Evolutionary conservation across 257 asterid genomes (phyloP), one percentile per base, ranked within the genome.

Genomic region (Solanum chiquidenum): DNA sequence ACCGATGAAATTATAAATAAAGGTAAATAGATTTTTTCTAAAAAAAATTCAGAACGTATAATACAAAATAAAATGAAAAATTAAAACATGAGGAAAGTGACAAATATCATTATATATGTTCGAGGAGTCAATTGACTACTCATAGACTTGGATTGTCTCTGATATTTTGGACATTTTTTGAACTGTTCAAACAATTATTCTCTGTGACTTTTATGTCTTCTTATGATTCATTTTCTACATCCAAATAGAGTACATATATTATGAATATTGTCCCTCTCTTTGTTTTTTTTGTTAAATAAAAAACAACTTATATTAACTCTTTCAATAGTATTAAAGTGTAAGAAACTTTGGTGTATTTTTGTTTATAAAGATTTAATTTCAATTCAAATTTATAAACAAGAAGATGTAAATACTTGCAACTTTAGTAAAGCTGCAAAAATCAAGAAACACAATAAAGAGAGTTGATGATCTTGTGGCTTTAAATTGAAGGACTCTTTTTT

Each of bases 1-100:
- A 40, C 2, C 8, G 10, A 68, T 11, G 10, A 55, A 55, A 55
- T 18, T 66, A 25, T 66, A 66, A 69, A 31, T 13, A 69, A 11
- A 25, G 1, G 4, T n/a, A 1, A 12, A 25, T n/a, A 62, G 7
- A 12, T 13, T 29, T 13, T 3, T 27, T 5, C n/a, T 0, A 0
- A 11, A 42, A 35, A 33, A 33, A 64, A 12, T 6, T 69, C 38
- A 14, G 2, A 1, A 69, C 9, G 5, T 29, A 69, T 69, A 29
- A 29, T 69, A 76, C n/a, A 10, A 11, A 40, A 12, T 3, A n/a
- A 7, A 23, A 60, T 9, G 12, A 40, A 76, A 21, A 38, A 34
- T 0, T 6, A 38, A n/a, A 12, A 76, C 13, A 40, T 13, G 84
- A 77, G 84, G 84, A 77, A 42, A 25, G 34, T 42, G 84, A 77